A percentile compares a stretch with the other conserved stretches of the same genome.
phyloP scores from a whole-genome alignment of 148 eudicot species.

The Spergularia marina region DNA sequence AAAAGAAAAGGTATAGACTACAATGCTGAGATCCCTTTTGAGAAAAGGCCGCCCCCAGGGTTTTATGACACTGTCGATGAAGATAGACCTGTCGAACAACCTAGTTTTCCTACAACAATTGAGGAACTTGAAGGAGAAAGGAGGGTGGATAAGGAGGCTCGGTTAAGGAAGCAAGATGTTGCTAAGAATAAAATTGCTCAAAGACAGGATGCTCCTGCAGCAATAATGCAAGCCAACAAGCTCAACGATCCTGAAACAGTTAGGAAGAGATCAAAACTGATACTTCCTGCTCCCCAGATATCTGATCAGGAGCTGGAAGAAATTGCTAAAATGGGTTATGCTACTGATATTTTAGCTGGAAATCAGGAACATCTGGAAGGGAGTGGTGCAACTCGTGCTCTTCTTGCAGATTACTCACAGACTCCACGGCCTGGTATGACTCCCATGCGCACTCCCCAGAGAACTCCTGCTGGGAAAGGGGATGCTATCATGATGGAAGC shows the following conservation, averaged over 20 bases:
- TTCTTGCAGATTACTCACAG: conserved; percentile 84
- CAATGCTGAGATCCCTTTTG: conserved; percentile 96
- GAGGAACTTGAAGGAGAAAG: conserved; percentile 97
- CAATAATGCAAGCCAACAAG: conserved; percentile 95
- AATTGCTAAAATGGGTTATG: conserved; percentile 85
- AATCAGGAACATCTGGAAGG: conserved; percentile 82
- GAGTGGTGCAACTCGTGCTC: conserved; percentile 93
- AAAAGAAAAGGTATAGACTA: conserved; percentile 93
- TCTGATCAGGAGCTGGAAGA: conserved; percentile 93
- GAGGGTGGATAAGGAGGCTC: conserved; percentile 87
- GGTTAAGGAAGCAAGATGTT: conserved; percentile 84
- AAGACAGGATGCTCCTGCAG: conserved; percentile 91
- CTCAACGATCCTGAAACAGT: conserved; percentile 95
- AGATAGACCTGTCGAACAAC: conserved; percentile 72
- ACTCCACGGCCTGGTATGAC: conserved; percentile 96
- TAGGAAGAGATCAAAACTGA: conserved; percentile 79
- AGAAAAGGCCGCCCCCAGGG: conserved; percentile 95
- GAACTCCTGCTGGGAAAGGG: conserved; percentile 95
- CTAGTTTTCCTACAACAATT: conserved; percentile 84
- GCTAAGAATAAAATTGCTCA: conserved; percentile 94
- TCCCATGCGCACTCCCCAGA: conserved; percentile 89
- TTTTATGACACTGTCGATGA: conserved; percentile 84
- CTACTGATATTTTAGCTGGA: conserved; percentile 68
- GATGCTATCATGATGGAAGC: conserved; percentile 99
- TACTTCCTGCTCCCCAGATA: conserved; percentile 96